Evolutionary conservation across 805 yeast species (phyloP), one percentile per base, ranked within the genome.

Genomic region (Saccharomyces paradoxus): DNA sequence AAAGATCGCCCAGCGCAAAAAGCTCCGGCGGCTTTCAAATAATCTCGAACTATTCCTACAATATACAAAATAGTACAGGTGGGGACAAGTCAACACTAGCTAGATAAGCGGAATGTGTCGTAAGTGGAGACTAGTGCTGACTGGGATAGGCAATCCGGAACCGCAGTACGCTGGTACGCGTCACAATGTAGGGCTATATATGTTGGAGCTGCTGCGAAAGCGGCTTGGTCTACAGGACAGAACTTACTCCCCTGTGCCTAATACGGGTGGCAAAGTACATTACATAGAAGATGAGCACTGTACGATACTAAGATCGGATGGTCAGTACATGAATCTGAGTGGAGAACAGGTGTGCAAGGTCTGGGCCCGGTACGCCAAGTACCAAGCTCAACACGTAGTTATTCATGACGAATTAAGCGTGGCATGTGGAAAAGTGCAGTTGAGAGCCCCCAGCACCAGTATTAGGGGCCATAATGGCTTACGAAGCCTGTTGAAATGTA

Each of bases 381-480:
- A n/a, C 17, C 31, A 74, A 50, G 74, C 79, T 2, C 70, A 64
- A 8, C 71, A 83, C 55, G 75, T 89, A 1, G 78, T 89, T 0
- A 62, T 90, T 1, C 95, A 88, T 65, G 97, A 91, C 66, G 97
- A 91, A 60, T 66, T 90, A 48, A 84, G 82, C 56, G 65, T 83
- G 13, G 79, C 78, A 0, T 59, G 83, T 2, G 97, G 97, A 0
- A 79, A 81, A 52, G 73, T 83, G 22, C 86, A 86, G 61, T 66
- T 86, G 1, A 74, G 92, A 49, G 73, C 71, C 17, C 83, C 82
- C 13, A 79, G 81, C 1, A 75, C 85, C 0, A 80, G 88, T 47
- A 76, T 83, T 14, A 74, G 94, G 48, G 97, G 96, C 0, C 98
- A 91, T 63, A 89, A 89, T 64, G 97, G 97, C 0, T 73, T 91